These are phyloP conservation scores for Lasiosphaeriaceae sp. DNA, from an alignment of 495 filamentous ascomycete genomes.

Conservation along the genomic window DNA sequence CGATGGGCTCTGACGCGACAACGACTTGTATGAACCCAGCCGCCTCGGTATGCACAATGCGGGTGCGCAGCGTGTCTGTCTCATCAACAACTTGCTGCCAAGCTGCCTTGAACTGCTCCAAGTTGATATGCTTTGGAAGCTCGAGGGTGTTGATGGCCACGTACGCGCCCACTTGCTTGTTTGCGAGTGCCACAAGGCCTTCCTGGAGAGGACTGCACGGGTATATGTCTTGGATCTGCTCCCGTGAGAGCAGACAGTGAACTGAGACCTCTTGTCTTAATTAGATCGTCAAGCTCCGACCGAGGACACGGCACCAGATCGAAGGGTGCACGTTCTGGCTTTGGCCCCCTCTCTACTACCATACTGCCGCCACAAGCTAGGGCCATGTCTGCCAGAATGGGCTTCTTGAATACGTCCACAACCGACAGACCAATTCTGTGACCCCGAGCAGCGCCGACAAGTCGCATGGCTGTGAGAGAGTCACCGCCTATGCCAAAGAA, in stretches of 20 bases:
- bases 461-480: constrained; percentile 46
- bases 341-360: not conserved
- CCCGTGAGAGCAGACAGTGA: constrained; percentile 38
- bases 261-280: constrained; percentile 44
- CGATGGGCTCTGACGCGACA: constrained; percentile 9
- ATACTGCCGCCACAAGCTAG: not conserved
- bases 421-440: constrained; percentile 30
- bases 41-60: constrained; percentile 44
- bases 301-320: constrained; percentile 36
- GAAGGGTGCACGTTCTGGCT: constrained; percentile 36
- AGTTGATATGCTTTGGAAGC: constrained; percentile 39
- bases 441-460: constrained; percentile 37
- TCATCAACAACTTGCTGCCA: constrained; percentile 51
- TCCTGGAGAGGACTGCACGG: constrained; percentile 56
- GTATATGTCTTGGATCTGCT: constrained; percentile 53
- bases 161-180: constrained; percentile 37
- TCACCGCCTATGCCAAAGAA: constrained; percentile 51
- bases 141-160: constrained; percentile 37
- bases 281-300: constrained; percentile 15
- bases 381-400: constrained; percentile 25
- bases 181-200: constrained; percentile 45
- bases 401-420: constrained; percentile 35
- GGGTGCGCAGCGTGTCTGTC: constrained; percentile 63
- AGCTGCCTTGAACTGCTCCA: constrained; percentile 39
- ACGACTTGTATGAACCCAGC: constrained; percentile 21